These are phyloP conservation scores for Dalbergia oliveri DNA, from an alignment of 306 rosid genomes.

Conservation along the genomic window DNA sequence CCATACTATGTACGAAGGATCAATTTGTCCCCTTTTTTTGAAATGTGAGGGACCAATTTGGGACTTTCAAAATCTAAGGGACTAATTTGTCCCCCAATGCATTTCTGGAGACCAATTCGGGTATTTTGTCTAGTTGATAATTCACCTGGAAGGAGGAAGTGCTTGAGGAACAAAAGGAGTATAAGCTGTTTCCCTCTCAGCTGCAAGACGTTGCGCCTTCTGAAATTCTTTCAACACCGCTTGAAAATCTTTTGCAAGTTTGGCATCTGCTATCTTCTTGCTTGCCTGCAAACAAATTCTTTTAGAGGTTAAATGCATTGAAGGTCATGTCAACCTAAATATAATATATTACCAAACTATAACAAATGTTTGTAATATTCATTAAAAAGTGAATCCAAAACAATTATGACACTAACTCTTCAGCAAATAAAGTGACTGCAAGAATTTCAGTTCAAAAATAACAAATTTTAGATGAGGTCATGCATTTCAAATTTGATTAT, in stretches of 20 bases:
- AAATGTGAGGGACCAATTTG: too few relatives aligned
- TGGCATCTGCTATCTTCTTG: conserved; percentile 97
- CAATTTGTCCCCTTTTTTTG: too few relatives aligned
- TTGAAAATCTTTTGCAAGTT: conserved; percentile 98
- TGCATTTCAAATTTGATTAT: conserved; percentile 17
- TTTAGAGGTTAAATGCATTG: conserved; percentile 23
- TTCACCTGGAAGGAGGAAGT: conserved; percentile 81
- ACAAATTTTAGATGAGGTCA: not conserved
- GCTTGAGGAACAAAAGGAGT: conserved; percentile 87
- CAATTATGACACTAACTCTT: not conserved
- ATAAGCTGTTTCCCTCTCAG: conserved; percentile 97
- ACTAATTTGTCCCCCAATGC: too few relatives aligned
- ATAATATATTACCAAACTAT: conserved; percentile 8
- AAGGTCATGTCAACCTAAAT: conserved; percentile 23
- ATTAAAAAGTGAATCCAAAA: conserved; percentile 5
- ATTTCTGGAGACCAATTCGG: too few relatives aligned
- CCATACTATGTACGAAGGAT: too few relatives aligned
- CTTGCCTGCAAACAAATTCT: conserved; percentile 69
- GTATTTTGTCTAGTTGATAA: not conserved
- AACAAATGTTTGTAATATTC: not conserved
- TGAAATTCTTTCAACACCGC: conserved; percentile 95
- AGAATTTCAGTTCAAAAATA: not conserved
- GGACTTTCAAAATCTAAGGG: too few relatives aligned
- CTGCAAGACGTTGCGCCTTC: conserved; percentile 97
- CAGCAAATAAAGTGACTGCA: not conserved